Conservation (phyloP, 805 yeast genomes). For the Clavispora fructus region DNA sequence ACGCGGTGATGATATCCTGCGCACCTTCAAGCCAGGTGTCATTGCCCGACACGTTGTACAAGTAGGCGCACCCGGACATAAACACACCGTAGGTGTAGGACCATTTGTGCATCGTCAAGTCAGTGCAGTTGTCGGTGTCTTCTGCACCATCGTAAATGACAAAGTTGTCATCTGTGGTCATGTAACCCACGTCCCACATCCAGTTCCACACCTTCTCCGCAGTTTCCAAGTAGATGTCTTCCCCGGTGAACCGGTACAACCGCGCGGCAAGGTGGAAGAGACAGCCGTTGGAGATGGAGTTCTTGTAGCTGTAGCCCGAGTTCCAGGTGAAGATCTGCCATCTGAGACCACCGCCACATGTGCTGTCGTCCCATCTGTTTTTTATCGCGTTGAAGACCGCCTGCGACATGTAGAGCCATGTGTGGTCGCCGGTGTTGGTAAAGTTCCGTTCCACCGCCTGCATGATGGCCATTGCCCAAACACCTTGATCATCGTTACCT, state of each 20-base stretch:
- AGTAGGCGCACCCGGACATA: constrained; percentile 64
- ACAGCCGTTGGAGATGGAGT: constrained; percentile 41
- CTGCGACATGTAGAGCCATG: constrained; percentile 38
- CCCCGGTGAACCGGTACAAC: constrained; percentile 37
- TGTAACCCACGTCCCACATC: constrained; percentile 31
- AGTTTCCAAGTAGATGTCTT: constrained; percentile 35
- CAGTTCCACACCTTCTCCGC: constrained; percentile 42
- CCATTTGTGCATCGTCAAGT: constrained; percentile 53
- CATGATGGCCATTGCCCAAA: constrained; percentile 46
- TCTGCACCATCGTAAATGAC: constrained; percentile 54
- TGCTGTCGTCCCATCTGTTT: constrained; percentile 36
- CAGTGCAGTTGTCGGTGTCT: constrained; percentile 40
- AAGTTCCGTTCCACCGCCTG: constrained; percentile 43
- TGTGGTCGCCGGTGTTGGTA: constrained; percentile 25
- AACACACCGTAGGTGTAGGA: constrained; percentile 66
- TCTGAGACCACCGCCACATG: constrained; percentile 40
- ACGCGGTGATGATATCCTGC: constrained; percentile 30
- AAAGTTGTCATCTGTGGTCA: constrained; percentile 19
- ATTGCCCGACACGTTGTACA: constrained; percentile 56
- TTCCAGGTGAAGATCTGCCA: constrained; percentile 49
- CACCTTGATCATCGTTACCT: constrained; percentile 50
- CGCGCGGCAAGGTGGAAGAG: constrained; percentile 42
- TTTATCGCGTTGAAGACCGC: constrained; percentile 43
- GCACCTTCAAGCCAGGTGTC: constrained; percentile 38
- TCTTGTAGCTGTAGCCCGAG: constrained; percentile 42